A percentile compares a stretch with the other conserved stretches of the same genome.
phyloP scores from a whole-genome alignment of 148 eudicot species.

The Silene uniflora region DNA sequence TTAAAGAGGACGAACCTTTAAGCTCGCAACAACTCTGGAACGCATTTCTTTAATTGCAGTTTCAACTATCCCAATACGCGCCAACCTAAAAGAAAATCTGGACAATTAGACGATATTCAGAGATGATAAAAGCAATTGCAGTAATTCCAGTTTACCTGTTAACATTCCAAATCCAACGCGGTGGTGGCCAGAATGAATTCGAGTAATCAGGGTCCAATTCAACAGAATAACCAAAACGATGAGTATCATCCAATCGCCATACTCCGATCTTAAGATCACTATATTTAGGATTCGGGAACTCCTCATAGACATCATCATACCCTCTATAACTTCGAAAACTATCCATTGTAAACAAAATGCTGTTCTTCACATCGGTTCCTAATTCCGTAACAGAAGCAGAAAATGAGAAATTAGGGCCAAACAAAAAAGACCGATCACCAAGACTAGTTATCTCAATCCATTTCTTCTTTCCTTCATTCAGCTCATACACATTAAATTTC shows the following conservation, averaged over 20 bases:
- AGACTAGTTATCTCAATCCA: constrained; percentile 13
- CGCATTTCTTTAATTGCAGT: too few relatives aligned
- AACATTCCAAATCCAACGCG: constrained; percentile 20
- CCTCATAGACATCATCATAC: too few relatives aligned
- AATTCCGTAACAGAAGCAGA: constrained; percentile 5
- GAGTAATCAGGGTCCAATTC: constrained; percentile 7
- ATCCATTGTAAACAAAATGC: too few relatives aligned
- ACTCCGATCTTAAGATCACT: too few relatives aligned
- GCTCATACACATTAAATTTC: constrained; percentile 18
- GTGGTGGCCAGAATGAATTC: constrained; percentile 15
- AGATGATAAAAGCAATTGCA: too few relatives aligned
- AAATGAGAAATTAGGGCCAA: constrained; percentile 18
- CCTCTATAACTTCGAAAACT: too few relatives aligned
- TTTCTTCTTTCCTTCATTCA: not conserved
- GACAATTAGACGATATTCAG: too few relatives aligned
- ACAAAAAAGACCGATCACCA: constrained; percentile 16
- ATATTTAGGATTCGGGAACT: too few relatives aligned
- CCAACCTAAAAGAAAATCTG: too few relatives aligned
- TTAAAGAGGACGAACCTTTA: too few relatives aligned
- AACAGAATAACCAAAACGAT: not conserved
- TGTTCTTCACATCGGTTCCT: constrained; percentile 12
- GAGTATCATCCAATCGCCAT: constrained; percentile 2
- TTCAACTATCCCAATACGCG: too few relatives aligned
- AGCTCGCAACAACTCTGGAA: too few relatives aligned
- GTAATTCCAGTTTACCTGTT: not conserved